Base-by-base conservation (phyloP, 2,329 filamentous ascomycete genomes). In the Rhynchosporium secalis region DNA sequence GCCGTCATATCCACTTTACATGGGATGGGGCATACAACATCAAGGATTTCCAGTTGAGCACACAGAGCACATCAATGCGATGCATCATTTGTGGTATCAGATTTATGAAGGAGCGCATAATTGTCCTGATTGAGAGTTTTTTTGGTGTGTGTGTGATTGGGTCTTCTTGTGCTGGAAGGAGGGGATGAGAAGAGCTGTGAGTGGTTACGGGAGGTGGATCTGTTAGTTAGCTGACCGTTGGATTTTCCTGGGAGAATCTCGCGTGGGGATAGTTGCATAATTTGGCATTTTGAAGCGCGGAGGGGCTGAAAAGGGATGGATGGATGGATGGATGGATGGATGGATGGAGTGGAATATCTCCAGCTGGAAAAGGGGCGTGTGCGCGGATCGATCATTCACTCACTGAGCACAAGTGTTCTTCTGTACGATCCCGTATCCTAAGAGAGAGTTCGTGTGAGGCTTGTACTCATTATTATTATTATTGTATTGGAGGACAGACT, bases 21-120 rank as follows among this genome's bases (percentile, higher is more conserved):
- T n/a, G 7, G 43, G 48, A 20, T n/a, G 31, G 31, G 4, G 41
- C 40, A 9, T 15, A 9, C 10, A 9, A 12, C 40, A 41, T 41
- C 36, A 40, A 7, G 28, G 20, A 49, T 29, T 29, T 33, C 20
- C 31, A 33, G 26, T 51, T 38, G 49, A n/a, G 49, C 49, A 40
- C 15, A 13, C 7, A 36, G 29, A 38, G 46, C 43, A 2, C 46
- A 33, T 41, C 46, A 31, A 46, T 26, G 47, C 47, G 52, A 49
- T 59, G 58, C 61, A 64, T 64, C 9, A 28, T 2, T 8, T 3
- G 9, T 45, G 2, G 33, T 10, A 60, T 64, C 62, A 64, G 59
- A 56, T 28, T 45, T 56, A 33, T 52, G 49, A 40, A 52, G 49
- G 33, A 52, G 26, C 26, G 38, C 49, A 52, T 20, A 52, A 52